A percentile compares a stretch with the other conserved stretches of the same genome.
Conservation (phyloP, 2,329 filamentous ascomycete species). For the Trichoderma koningiopsis region DNA sequence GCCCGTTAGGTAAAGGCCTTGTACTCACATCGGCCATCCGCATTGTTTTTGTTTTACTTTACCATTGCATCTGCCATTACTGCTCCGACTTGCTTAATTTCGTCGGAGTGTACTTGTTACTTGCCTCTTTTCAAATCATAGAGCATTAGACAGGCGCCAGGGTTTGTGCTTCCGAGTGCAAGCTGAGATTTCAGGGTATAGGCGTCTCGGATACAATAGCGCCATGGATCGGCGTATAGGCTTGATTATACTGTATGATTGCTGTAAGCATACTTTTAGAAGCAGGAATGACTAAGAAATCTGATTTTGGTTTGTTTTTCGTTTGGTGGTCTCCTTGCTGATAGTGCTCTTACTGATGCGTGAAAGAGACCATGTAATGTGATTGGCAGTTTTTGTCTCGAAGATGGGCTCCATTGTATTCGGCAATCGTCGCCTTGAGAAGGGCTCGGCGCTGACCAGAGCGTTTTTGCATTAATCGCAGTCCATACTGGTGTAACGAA, state of each 20-base stretch:
- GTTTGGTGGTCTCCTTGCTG: neutral
- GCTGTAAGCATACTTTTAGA: slow-evolving; percentile 22
- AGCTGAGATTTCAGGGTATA: neutral
- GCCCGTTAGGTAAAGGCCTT: slow-evolving; percentile 36
- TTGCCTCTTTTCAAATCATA: neutral
- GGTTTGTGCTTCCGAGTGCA: neutral
- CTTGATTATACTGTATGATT: slow-evolving; percentile 22
- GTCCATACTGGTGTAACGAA: neutral
- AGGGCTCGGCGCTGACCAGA: neutral
- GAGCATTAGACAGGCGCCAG: neutral
- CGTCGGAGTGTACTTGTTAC: neutral
- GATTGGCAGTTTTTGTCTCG: neutral
- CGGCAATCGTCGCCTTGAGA: neutral
- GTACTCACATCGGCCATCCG: neutral
- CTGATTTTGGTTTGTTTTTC: neutral
- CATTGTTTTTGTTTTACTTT: neutral
- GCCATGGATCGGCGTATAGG: slow-evolving; percentile 5
- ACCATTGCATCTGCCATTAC: neutral
- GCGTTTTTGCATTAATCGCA: neutral
- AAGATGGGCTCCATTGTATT: neutral
- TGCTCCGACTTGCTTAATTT: neutral
- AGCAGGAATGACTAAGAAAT: neutral
- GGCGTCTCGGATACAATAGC: slow-evolving; percentile 21
- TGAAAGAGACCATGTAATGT: neutral
- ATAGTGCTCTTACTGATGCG: neutral